Base-by-base conservation (phyloP, 306 rosid species). In the Vicia sativa region DNA sequence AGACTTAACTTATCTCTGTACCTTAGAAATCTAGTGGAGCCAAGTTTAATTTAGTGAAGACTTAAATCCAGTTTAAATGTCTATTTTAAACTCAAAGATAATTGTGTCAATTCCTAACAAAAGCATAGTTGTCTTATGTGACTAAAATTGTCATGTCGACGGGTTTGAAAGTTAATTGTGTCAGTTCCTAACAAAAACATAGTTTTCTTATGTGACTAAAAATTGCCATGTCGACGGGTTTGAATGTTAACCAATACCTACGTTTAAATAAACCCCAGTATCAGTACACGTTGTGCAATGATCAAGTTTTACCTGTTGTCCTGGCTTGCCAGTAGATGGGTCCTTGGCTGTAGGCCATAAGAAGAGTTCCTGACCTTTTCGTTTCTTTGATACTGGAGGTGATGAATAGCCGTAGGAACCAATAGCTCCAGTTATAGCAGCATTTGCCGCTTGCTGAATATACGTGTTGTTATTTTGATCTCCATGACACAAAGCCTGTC, bases 341-440 rank as follows among this genome's bases (percentile, higher is more conserved):
- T 91, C 99, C 88, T 95, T 88, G 74, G 84, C 49, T 46, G 95
- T 35, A 15, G 86, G 70, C 73, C 91, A 89, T 81, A 82, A 79
- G 72, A 85, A 82, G 74, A 79, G 87, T 54, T 88, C 99, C 70
- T 81, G 96, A 28, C 88, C 85, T 78, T 83, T 90, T 69, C 92
- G 87, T 87, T 83, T 91, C 84, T 79, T 91, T 65, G 97, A 78
- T 71, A 81, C 81, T 14, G 96, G 91, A 55, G 96, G 99, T 5
- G 92, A 82, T 52, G 87, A 83, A 81, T 74, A 95, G 25, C 99
- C 99, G 57, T 96, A 91, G 79, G 97, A 87, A 64, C 97, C 99
- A 79, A 91, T 85, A 71, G 97, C 99, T 76, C 96, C 99, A 74
- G 97, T 95, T 76, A 95, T 90, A 83, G 99, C 96, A 78, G 99